Evolutionary conservation across 805 yeast species (phyloP).

Genomic region (Cyberlindnera veronae): DNA sequence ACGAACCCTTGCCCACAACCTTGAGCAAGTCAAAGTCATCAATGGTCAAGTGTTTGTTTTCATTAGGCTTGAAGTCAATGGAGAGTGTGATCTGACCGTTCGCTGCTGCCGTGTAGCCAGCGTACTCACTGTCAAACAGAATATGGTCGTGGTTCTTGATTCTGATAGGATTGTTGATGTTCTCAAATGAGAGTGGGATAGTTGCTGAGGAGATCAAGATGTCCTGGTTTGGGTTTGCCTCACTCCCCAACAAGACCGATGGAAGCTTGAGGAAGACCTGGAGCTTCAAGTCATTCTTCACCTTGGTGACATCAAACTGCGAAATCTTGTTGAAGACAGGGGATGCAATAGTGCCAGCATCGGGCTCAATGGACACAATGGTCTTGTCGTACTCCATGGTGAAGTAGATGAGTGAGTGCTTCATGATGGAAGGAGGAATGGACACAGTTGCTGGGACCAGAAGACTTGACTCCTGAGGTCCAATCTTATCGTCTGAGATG

Average conservation of each 20-base stretch:
- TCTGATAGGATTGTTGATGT: constrained; percentile 48
- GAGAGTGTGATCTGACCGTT: constrained; percentile 57
- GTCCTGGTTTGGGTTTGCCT: constrained; percentile 42
- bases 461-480: constrained; percentile 10
- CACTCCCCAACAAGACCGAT: constrained; percentile 45
- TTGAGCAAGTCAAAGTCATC: constrained; percentile 91
- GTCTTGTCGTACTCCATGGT: constrained; percentile 95
- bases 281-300: constrained; percentile 57
- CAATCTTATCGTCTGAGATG: constrained; percentile 25
- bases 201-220: constrained; percentile 71
- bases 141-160: constrained; percentile 65
- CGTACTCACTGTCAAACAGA: constrained; percentile 33
- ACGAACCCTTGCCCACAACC: constrained; percentile 97
- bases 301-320: constrained; percentile 80
- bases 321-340: constrained; percentile 89
- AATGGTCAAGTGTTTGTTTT: constrained; percentile 67
- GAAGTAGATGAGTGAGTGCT: constrained; percentile 72
- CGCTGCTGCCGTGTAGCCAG: constrained; percentile 4
- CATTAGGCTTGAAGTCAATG: constrained; percentile 66
- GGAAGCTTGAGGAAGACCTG: constrained; percentile 82
- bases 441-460: constrained; percentile 52
- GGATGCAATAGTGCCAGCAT: constrained; percentile 70
- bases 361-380: constrained; percentile 83
- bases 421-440: constrained; percentile 50
- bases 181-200: constrained; percentile 53